A percentile compares a stretch with the other conserved stretches of the same genome.
phyloP scores from a whole-genome alignment of 768 basidiomycete genomes.

The Cantharellus anzutake region DNA sequence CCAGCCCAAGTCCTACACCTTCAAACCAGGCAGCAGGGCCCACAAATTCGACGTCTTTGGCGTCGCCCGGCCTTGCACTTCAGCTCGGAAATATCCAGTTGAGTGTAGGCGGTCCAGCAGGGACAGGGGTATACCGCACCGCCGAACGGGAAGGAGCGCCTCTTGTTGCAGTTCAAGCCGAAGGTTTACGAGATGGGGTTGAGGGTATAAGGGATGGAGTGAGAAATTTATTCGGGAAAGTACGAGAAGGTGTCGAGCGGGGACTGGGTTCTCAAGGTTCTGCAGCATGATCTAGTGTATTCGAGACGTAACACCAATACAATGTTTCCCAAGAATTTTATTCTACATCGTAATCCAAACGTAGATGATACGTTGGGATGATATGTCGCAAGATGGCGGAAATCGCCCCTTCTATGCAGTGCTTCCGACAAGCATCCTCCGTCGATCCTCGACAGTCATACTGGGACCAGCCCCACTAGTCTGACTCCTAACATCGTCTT shows the following conservation, averaged over 20 bases:
- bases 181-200: conserved; percentile 79
- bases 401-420: no score
- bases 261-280: no score
- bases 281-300: no score
- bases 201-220: conserved; percentile 85
- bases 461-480: background rate
- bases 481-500: background rate
- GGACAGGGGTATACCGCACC: conserved; percentile 71
- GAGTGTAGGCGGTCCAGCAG: conserved; percentile 72
- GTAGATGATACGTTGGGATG: no score
- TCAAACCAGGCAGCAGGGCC: conserved; percentile 43
- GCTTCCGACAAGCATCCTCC: no score
- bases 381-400: no score
- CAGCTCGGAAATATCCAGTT: conserved; percentile 87
- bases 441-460: background rate
- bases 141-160: conserved; percentile 34
- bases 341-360: no score
- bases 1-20: conserved; percentile 15
- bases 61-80: conserved; percentile 60
- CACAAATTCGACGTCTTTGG: conserved; percentile 22
- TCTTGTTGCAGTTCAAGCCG: conserved; percentile 49
- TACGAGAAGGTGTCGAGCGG: conserved; percentile 52
- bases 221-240: conserved; percentile 69
- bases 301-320: no score
- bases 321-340: no score